phyloP scores from a whole-genome alignment of 2,329 filamentous ascomycete genomes.

The Colletotrichum filicis region DNA sequence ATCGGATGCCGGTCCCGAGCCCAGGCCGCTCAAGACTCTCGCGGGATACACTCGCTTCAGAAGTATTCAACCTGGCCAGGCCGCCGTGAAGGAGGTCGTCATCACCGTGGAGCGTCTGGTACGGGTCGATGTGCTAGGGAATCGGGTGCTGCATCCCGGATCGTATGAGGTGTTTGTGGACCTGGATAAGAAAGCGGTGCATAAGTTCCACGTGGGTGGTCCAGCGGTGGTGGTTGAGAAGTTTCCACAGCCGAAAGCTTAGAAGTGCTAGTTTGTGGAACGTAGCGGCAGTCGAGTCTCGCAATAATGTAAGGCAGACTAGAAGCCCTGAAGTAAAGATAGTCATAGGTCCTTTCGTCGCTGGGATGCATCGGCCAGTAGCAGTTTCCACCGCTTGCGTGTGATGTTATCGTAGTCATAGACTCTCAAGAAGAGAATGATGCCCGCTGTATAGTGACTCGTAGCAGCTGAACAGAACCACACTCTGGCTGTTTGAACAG shows the following conservation, averaged over 20 bases:
- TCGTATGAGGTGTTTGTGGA: slow-evolving; percentile 60
- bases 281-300: neutral
- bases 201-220: neutral
- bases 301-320: no score
- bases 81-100: slow-evolving; percentile 46
- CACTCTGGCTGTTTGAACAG: neutral
- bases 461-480: neutral
- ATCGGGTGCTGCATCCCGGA: slow-evolving; percentile 64
- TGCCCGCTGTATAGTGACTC: no score
- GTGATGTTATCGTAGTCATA: neutral
- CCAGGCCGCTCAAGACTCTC: slow-evolving; percentile 63
- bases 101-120: slow-evolving; percentile 61
- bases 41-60: slow-evolving; percentile 60
- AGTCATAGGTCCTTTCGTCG: rapidly evolving
- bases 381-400: neutral
- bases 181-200: slow-evolving; percentile 35
- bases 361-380: neutral
- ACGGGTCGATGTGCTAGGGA: slow-evolving; percentile 60
- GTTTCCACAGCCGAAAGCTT: slow-evolving; percentile 17
- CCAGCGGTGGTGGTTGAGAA: slow-evolving; percentile 3
- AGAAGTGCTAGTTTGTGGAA: neutral
- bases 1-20: slow-evolving; percentile 56
- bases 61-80: slow-evolving; percentile 46
- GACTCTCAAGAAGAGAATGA: neutral
- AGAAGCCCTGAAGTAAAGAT: neutral